A percentile compares a stretch with the other conserved stretches of the same genome.
Evolutionary conservation across 331 rosid genomes (phyloP).

Genomic region (Cydonia oblonga): DNA sequence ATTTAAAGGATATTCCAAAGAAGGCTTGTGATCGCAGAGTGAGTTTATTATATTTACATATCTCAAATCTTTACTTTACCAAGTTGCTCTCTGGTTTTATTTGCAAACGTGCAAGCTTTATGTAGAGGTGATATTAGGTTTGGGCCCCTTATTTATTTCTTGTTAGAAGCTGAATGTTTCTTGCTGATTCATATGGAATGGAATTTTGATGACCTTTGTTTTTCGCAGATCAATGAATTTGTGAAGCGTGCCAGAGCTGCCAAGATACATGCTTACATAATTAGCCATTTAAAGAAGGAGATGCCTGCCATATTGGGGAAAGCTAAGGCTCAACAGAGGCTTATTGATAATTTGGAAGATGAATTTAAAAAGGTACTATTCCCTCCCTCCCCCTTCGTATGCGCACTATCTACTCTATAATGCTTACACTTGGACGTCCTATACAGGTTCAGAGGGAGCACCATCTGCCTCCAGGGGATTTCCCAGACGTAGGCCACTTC

Average conservation of each 20-base stretch:
- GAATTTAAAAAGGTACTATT: constrained; percentile 70
- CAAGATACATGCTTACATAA: constrained; percentile 75
- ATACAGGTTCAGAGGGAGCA: constrained; percentile 71
- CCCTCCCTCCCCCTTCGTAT: not conserved
- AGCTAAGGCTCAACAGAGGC: constrained; percentile 66
- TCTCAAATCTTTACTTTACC: not conserved
- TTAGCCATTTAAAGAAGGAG: constrained; percentile 73
- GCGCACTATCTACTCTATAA: not conserved
- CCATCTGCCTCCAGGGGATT: constrained; percentile 84
- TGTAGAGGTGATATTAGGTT: not conserved
- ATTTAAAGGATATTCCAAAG: constrained; percentile 81
- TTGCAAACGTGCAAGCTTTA: not conserved
- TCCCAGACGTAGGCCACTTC: constrained; percentile 67
- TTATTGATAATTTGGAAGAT: constrained; percentile 51
- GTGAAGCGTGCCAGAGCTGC: constrained; percentile 90
- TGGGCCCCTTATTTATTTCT: not conserved
- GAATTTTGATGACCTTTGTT: not conserved
- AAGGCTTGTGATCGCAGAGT: constrained; percentile 82
- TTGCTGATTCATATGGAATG: not conserved
- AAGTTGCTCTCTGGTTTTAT: not conserved
- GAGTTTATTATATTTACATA: constrained; percentile 15
- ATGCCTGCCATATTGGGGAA: constrained; percentile 89
- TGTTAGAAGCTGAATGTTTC: not conserved
- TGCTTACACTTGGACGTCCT: not conserved
- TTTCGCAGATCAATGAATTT: constrained; percentile 66